Evolutionary conservation across 2,329 filamentous ascomycete genomes (phyloP), one percentile per base, ranked within the genome.

Genomic region (Pseudocercospora crystallina): DNA sequence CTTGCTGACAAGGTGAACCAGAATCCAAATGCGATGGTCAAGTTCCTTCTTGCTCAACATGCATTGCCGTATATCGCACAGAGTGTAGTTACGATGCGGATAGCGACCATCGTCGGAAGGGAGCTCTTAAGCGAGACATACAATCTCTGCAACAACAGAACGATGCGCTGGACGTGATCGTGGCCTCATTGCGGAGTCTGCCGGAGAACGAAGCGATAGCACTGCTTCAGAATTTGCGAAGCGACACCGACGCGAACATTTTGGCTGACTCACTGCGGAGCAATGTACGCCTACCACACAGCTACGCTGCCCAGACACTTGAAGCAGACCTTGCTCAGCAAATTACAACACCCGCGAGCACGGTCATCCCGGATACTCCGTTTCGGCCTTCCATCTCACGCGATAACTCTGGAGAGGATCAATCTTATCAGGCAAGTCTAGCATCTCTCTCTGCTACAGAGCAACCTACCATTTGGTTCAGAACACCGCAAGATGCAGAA

Each of bases 41-140:
- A 30, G 64, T 70, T 10, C 77, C 76, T 31, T 63, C 71, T 5
- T 80, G 77, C 63, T 75, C 75, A 15, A 78, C 77, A 9, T 80
- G 77, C 57, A 70, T 68, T 8, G 73, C 75, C 14, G 76, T 80
- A 8, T 80, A 79, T 62, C 69, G 72, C 45, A 77, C 75, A 9
- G 68, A 75, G 36, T 80, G 77, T 63, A 64, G 58, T 54, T 80
- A 79, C 63, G 76, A 79, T 57, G 66, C 69, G 14, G 75, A 77
- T 53, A 73, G 69, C 56, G 76, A 78, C 55, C 73, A 71, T 54
- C 66, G 74, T 32, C 71, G 76, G 31, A 74, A 73, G 54, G 68
- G 70, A 5, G 69, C 70, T 2, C 58, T 72, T 14, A 72, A 73
- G 45, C 60, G 69, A 32, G 71, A 73, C 53, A 72, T 71, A 17